Evolutionary conservation across 768 basidiomycete species (phyloP).

Genomic region (Dioszegia crocea): DNA sequence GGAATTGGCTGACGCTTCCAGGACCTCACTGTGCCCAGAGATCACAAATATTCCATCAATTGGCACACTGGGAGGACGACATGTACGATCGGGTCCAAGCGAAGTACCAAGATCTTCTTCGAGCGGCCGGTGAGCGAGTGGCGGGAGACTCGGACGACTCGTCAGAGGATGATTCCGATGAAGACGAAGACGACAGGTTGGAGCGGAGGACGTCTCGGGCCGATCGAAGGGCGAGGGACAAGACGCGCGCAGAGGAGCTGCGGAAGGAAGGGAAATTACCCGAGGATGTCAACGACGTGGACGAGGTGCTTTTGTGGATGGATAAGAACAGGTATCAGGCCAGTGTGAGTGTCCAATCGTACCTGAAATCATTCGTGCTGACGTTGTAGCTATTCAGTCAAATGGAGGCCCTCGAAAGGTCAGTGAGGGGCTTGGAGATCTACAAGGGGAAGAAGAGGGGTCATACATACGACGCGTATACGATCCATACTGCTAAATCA

Average conservation of each 20-base stretch:
- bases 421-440: constrained; percentile 24
- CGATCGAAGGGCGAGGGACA: constrained; percentile 3
- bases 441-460: constrained; percentile 18
- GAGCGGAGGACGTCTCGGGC: constrained; percentile 7
- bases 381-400: constrained; percentile 26
- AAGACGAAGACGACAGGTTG: constrained; percentile 14
- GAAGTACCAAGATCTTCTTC: constrained; percentile 38
- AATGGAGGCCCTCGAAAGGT: constrained; percentile 24
- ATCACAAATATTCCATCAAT: constrained; percentile 38
- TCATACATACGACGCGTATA: too few relatives aligned
- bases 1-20: too few relatives aligned
- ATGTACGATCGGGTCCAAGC: constrained; percentile 28
- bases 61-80: constrained; percentile 43
- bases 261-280: constrained; percentile 10
- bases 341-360: constrained; percentile 15
- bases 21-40: constrained; percentile 36
- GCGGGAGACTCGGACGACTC: constrained; percentile 31
- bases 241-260: constrained; percentile 15
- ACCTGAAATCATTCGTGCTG: background rate
- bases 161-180: constrained; percentile 12
- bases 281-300: constrained; percentile 27
- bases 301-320: constrained; percentile 42
- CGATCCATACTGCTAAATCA: too few relatives aligned
- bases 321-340: constrained; percentile 33
- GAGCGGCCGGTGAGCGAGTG: constrained; percentile 46